A percentile compares a stretch with the other conserved stretches of the same genome.
These are phyloP conservation scores for Pseudognaphalium luteoalbum DNA, from an alignment of 129 eudicot species.

Conservation along the genomic window DNA sequence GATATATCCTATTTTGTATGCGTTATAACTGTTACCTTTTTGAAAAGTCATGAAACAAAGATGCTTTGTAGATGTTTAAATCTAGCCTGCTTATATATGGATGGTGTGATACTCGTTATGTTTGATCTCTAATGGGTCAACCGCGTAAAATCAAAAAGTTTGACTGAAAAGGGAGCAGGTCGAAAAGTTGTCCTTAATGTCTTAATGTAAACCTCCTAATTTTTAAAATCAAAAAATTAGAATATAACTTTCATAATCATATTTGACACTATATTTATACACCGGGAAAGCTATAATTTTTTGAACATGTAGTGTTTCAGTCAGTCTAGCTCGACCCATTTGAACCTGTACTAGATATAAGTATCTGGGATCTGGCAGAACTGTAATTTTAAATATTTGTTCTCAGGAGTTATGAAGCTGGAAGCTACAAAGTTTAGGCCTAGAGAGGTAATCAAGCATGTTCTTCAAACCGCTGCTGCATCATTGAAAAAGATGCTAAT, in stretches of 20 bases:
- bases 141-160: neutral
- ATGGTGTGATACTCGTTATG: neutral
- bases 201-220: neutral
- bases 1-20: neutral
- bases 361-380: neutral
- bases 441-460: constrained; percentile 95
- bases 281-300: neutral
- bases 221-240: neutral
- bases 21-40: neutral
- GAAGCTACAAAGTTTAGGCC: constrained; percentile 98
- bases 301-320: neutral
- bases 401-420: constrained; percentile 84
- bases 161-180: neutral
- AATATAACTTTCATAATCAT: neutral
- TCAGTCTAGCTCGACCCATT: neutral
- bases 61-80: neutral
- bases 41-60: neutral
- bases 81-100: neutral
- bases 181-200: neutral
- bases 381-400: constrained; percentile 1
- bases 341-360: neutral
- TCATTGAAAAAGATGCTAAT: constrained; percentile 70
- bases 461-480: constrained; percentile 94
- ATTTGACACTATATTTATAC: neutral
- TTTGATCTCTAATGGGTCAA: neutral